Base-by-base conservation (phyloP, 2,329 filamentous ascomycete genomes). In the Ciborinia camelliae region DNA sequence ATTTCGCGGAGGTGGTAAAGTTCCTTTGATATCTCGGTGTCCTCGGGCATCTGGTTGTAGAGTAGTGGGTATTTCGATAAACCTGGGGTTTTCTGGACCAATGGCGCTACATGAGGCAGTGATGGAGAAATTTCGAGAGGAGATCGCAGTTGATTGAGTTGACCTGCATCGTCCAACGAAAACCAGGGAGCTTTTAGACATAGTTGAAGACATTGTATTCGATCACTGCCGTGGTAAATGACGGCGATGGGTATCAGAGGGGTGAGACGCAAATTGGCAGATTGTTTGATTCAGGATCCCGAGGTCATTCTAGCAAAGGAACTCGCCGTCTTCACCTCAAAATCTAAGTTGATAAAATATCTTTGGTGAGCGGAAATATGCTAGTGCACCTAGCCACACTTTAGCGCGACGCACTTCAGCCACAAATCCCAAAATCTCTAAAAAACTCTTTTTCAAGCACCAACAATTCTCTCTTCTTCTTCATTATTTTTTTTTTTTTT, bases 81-180 rank as follows among this genome's bases (percentile, higher is more conserved):
- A 98, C 69, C 85, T 84, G 54, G 95, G 94, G 43, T 92, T 96
- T 76, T 97, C 91, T 57, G 95, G 94, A 23, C 89, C 89, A 68
- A 93, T 81, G 58, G 78, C 78, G 57, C 73, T 75, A 65, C 73
- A 71, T n/a, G 75, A 52, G 23, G 79, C 57, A 20, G 82, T 79
- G 30, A 81, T 80, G 68, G 79, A 78, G 73, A 83, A 84, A 63
- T 78, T 65, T 69, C 78, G 76, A 54, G 75, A 69, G 60, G 74
- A 68, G 66, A 71, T 68, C 64, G 67, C 67, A 37, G 32, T 30
- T 32, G 43, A 58, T 30, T 63, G 62, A 59, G 26, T 59, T 69
- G 75, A 67, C 71, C 67, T 69, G 43, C 66, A 74, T 68, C 71
- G 69, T 70, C 70, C 71, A 67, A 75, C 67, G 62, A 71, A 68